Percentiles rank a stretch among this genome's conserved stretches.
Evolutionary conservation across 805 yeast species (phyloP).

Genomic region (Starmera quercuum): DNA sequence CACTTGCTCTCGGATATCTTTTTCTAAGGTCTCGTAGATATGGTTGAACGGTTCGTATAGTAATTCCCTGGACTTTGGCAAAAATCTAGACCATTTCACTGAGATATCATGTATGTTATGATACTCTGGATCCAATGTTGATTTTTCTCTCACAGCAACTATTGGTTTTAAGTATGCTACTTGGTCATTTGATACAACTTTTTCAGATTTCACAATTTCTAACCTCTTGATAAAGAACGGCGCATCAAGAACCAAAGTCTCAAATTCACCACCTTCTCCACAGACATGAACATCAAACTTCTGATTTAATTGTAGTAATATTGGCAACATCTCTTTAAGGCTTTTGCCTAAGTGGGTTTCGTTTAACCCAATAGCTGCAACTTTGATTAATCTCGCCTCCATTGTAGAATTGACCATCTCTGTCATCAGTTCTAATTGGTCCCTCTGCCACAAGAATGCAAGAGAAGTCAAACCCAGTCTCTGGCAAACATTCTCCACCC

Average conservation of each 20-base stretch:
- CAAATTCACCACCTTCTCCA: conserved; percentile 99
- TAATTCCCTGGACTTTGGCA: conserved; percentile 17
- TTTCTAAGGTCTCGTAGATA: conserved; percentile 16
- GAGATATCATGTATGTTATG: conserved; percentile 10
- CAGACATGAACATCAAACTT: conserved; percentile 84
- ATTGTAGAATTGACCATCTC: conserved; percentile 64
- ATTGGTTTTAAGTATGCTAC: conserved; percentile 59
- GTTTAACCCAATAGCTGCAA: conserved; percentile 84
- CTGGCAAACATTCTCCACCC: conserved; percentile 87
- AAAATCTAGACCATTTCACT: conserved; percentile 16
- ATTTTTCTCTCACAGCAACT: conserved; percentile 40
- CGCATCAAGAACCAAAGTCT: conserved; percentile 84
- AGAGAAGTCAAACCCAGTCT: conserved; percentile 62
- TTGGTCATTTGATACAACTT: conserved; percentile 38
- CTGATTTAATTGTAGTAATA: conserved; percentile 45
- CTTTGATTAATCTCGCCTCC: conserved; percentile 85
- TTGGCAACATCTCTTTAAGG: conserved; percentile 54
- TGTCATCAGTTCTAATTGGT: conserved; percentile 69
- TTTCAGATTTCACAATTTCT: conserved; percentile 11
- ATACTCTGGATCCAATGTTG: conserved; percentile 15
- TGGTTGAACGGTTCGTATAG: conserved; percentile 33
- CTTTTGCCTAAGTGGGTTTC: conserved; percentile 60
- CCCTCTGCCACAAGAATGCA: conserved; percentile 85
- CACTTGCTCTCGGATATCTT: too few species aligned
- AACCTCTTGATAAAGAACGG: conserved; percentile 63